Evolutionary conservation across 2,329 filamentous ascomycete species (phyloP).

Genomic region (Pyricularia pennisetigena): DNA sequence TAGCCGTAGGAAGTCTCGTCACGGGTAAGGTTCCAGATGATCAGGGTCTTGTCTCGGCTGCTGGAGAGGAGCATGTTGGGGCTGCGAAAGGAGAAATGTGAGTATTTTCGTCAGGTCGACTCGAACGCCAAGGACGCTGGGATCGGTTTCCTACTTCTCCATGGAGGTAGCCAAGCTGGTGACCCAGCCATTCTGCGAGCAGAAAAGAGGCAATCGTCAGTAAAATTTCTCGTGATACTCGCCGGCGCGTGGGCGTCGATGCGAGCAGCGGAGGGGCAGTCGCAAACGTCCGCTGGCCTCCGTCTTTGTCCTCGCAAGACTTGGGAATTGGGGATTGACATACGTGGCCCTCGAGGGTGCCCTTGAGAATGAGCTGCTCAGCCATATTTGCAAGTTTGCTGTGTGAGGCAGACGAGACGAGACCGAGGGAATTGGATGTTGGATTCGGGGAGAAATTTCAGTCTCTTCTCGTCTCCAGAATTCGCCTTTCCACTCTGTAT

Average conservation of each 20-base stretch:
- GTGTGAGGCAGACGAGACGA: slow-evolving; percentile 18
- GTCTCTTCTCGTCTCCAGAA: slow-evolving; percentile 1
- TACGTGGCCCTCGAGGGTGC: slow-evolving; percentile 95
- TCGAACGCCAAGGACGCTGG: neutral
- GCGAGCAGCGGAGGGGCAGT: neutral
- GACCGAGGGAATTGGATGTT: slow-evolving; percentile 1
- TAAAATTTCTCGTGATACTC: slow-evolving; percentile 5
- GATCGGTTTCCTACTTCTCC: slow-evolving; percentile 68
- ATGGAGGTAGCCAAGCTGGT: slow-evolving; percentile 96
- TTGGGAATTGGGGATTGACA: slow-evolving; percentile 27
- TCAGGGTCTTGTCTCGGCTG: slow-evolving; percentile 96
- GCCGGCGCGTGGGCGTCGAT: neutral
- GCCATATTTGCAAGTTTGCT: slow-evolving; percentile 50
- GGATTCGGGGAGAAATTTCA: slow-evolving; percentile 1
- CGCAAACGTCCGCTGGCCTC: neutral
- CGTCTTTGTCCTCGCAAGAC: slow-evolving; percentile 1
- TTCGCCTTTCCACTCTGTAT: neutral
- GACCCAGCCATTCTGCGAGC: slow-evolving; percentile 80
- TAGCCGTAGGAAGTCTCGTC: slow-evolving; percentile 97
- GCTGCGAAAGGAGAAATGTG: slow-evolving; percentile 35
- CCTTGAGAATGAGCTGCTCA: slow-evolving; percentile 93
- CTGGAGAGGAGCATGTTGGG: slow-evolving; percentile 99
- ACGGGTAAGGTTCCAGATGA: slow-evolving; percentile 99
- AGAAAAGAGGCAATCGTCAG: slow-evolving; percentile 15
- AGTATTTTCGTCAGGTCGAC: slow-evolving; percentile 5